Percentiles rank a stretch among this genome's conserved stretches.
Evolutionary conservation across 805 yeast species (phyloP).

Genomic region (Zygosaccharomyces pseudorouxii): DNA sequence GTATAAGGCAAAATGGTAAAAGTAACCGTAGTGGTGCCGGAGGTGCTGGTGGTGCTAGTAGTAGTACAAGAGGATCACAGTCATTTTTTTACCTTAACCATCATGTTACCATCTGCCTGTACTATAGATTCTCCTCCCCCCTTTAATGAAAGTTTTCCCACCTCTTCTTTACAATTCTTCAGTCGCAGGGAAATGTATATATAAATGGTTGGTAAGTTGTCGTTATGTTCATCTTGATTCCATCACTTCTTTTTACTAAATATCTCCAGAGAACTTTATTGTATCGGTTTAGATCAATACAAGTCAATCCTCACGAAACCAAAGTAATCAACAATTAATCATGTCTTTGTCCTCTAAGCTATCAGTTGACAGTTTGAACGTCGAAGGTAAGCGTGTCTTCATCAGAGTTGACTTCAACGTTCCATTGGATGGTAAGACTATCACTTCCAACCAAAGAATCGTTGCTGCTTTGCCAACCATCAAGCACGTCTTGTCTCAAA

Average conservation of each 20-base stretch:
- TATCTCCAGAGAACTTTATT: not conserved
- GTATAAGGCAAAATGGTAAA: not conserved
- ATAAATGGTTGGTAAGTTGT: constrained; percentile 4
- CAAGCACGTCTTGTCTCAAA: constrained; percentile 85
- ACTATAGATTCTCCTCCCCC: not conserved
- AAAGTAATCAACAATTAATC: not conserved
- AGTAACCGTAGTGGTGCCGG: too few relatives aligned
- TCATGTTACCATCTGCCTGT: constrained; percentile 11
- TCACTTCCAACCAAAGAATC: constrained; percentile 99
- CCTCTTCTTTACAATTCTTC: not conserved
- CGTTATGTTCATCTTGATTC: not conserved
- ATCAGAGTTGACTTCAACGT: constrained; percentile 97
- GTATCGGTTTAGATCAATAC: constrained; percentile 6
- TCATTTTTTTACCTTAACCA: constrained; percentile 3
- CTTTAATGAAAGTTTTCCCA: not conserved
- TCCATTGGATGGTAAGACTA: constrained; percentile 90
- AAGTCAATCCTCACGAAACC: not conserved
- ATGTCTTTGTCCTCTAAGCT: constrained; percentile 95
- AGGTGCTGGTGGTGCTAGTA: not conserved
- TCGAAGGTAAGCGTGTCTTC: constrained; percentile 90
- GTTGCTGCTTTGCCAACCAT: constrained; percentile 99
- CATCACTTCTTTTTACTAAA: not conserved
- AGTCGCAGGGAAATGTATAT: constrained; percentile 8
- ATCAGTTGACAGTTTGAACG: constrained; percentile 85
- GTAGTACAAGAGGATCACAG: not conserved